Conservation (phyloP, 2,329 filamentous ascomycete species). For the Cladosporium sphaerospermum region DNA sequence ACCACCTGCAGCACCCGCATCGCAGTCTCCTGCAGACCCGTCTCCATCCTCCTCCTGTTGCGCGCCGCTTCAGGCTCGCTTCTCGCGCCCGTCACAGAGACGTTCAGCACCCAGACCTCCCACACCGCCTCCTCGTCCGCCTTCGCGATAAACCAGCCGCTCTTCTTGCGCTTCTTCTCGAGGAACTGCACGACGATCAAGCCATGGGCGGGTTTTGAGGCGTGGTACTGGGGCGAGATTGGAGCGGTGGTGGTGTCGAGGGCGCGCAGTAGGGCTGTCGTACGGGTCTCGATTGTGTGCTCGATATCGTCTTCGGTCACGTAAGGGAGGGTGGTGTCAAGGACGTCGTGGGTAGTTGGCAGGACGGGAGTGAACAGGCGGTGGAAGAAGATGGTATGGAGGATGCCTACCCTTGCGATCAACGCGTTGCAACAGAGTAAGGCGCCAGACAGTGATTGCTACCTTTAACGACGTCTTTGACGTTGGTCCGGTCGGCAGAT, state of each 20-base stretch:
- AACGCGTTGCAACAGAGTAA: not conserved
- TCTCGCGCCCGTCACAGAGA: constrained; percentile 1
- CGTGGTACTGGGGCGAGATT: constrained; percentile 55
- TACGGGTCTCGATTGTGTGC: constrained; percentile 8
- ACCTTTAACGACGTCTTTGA: constrained; percentile 90
- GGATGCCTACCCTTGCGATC: constrained; percentile 29
- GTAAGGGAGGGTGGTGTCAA: constrained; percentile 44
- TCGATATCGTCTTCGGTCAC: constrained; percentile 10
- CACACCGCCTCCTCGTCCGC: constrained; percentile 11
- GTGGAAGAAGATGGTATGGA: constrained; percentile 36
- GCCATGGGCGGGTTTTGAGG: constrained; percentile 34
- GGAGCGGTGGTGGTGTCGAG: constrained; percentile 76
- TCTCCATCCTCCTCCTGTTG: constrained; percentile 47
- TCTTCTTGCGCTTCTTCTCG: constrained; percentile 9
- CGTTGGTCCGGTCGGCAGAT: constrained; percentile 82
- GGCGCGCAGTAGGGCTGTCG: constrained; percentile 8
- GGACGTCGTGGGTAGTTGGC: constrained; percentile 10
- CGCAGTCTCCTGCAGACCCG: constrained; percentile 2
- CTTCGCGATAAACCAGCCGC: constrained; percentile 11
- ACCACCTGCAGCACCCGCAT: constrained; percentile 7
- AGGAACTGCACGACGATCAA: constrained; percentile 7
- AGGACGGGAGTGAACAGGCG: constrained; percentile 30
- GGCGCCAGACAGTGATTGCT: constrained; percentile 61
- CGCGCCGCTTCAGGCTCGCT: constrained; percentile 79
- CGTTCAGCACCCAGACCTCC: constrained; percentile 11